phyloP scores from a whole-genome alignment of 2,329 filamentous ascomycete species.

The Microcera coccophila region DNA sequence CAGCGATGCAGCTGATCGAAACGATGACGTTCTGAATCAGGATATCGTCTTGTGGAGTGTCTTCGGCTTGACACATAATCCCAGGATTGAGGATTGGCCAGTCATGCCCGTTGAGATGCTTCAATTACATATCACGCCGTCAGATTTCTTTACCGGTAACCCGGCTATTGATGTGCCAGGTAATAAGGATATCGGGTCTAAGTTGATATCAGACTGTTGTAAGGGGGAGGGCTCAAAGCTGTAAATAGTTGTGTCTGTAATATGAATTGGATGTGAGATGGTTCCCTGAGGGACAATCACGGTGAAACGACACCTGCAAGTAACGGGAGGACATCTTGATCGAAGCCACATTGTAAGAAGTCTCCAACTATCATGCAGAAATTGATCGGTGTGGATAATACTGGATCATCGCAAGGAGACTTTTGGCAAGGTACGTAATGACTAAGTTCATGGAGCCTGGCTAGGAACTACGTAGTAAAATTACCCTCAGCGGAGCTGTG shows the following conservation, averaged over 20 bases:
- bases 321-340: background rate
- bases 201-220: no score
- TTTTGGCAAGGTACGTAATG: no score
- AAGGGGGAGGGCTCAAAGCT: no score
- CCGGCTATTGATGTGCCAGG: conserved; percentile 43
- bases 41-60: conserved; percentile 57
- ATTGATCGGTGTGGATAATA: background rate
- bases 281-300: background rate
- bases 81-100: conserved; percentile 63
- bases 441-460: no score
- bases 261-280: background rate
- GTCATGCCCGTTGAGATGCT: conserved; percentile 62
- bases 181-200: conserved; percentile 3
- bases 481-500: no score
- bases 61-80: conserved; percentile 62
- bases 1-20: conserved; percentile 38
- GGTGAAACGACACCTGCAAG: background rate
- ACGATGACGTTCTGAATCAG: conserved; percentile 47
- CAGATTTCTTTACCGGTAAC: conserved; percentile 48
- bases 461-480: no score
- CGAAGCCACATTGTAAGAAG: background rate
- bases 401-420: no score
- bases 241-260: background rate
- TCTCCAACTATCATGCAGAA: no score
- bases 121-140: conserved; percentile 44